Conservation (phyloP, 306 rosid genomes). For the Medicago truncatula region MtrunA17r5.0-ANR NC_053045.1:23670501-23671000, state of each 20-base stretch:
- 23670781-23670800: slow-evolving; percentile 44
- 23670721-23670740: slow-evolving; percentile 31
- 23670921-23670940: slow-evolving; percentile 62
- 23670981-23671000: slow-evolving; percentile 45
- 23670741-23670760: slow-evolving; percentile 39
- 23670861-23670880: slow-evolving; percentile 50
- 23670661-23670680: slow-evolving; percentile 39
- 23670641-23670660: slow-evolving; percentile 9
- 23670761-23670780: slow-evolving; percentile 38
- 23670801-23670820: slow-evolving; percentile 47
- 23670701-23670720: slow-evolving; percentile 29
- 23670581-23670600: slow-evolving; percentile 2
- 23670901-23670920: slow-evolving; percentile 47
- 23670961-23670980: slow-evolving; percentile 78
- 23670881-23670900: slow-evolving; percentile 51
- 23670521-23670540: no score
- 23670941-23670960: slow-evolving; percentile 61
- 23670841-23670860: slow-evolving; percentile 45
- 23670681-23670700: slow-evolving; percentile 42
- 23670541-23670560: no score
- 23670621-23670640: slow-evolving; percentile 45
- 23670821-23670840: slow-evolving; percentile 43
- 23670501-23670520: no score
- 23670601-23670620: slow-evolving; percentile 36
- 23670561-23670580: no score